phyloP scores from a whole-genome alignment of 1,139 yeast genomes.

The Blastobotrys petasosporus region DNA sequence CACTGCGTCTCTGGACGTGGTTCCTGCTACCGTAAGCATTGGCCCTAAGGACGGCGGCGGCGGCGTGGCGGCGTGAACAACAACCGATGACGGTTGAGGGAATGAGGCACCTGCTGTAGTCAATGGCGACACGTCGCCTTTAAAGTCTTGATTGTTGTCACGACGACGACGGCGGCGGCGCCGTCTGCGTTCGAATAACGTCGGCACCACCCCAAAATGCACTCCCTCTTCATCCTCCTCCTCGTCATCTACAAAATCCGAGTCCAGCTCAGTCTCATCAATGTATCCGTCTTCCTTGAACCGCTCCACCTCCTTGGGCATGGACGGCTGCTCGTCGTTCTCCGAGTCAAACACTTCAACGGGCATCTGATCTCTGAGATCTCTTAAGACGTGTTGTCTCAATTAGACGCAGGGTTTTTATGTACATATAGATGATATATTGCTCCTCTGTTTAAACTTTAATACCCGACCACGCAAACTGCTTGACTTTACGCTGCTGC shows the following conservation, averaged over 20 bases:
- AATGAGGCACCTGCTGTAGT: too few relatives aligned
- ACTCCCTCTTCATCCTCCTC: neutral
- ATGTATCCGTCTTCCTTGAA: conserved; percentile 11
- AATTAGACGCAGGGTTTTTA: neutral
- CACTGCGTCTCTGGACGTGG: too few relatives aligned
- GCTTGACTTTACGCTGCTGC: conserved; percentile 4
- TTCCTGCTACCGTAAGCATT: too few relatives aligned
- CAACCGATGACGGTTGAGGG: too few relatives aligned
- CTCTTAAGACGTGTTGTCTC: neutral
- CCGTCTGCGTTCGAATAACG: too few relatives aligned
- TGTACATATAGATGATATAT: neutral
- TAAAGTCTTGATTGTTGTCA: too few relatives aligned
- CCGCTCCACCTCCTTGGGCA: conserved; percentile 31
- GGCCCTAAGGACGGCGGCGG: too few relatives aligned
- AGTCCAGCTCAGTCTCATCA: conserved; percentile 19
- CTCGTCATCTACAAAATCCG: neutral
- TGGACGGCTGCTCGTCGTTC: conserved; percentile 38
- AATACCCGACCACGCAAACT: conserved; percentile 1
- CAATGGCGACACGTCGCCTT: too few relatives aligned
- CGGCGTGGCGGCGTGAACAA: too few relatives aligned
- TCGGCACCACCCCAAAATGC: too few relatives aligned
- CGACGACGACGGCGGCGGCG: too few relatives aligned
- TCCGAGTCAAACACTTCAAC: conserved; percentile 35
- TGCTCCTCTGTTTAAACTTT: neutral
- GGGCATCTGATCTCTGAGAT: neutral